Conservation (phyloP, 2,329 filamentous ascomycete species). For the Penicillium brasilianum region DNA sequence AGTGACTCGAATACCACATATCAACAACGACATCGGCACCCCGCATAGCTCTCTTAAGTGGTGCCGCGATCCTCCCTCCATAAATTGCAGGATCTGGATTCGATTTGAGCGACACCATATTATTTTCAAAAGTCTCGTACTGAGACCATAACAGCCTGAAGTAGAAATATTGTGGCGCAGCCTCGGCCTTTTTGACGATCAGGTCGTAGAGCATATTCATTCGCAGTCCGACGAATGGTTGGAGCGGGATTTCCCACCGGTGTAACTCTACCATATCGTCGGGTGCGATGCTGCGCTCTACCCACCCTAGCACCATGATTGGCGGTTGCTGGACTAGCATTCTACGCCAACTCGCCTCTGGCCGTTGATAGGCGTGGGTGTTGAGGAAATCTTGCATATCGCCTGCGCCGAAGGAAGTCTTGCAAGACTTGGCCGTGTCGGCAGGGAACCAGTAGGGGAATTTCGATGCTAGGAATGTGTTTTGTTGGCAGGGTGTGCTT, state of each 20-base stretch:
- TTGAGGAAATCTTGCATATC: slow-evolving; percentile 12
- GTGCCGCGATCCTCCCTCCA: not conserved
- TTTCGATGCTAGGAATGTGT: not conserved
- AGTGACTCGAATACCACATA: not conserved
- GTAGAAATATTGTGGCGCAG: not conserved
- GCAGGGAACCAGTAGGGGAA: slow-evolving; percentile 5
- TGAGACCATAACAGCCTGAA: slow-evolving; percentile 1
- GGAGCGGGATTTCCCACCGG: not conserved
- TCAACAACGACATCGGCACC: slow-evolving; percentile 4
- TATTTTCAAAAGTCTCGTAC: not conserved
- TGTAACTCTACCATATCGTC: not conserved
- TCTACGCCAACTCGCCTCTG: slow-evolving; percentile 11
- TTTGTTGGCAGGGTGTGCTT: not conserved
- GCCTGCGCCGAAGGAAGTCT: slow-evolving; percentile 8
- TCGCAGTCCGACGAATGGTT: not conserved
- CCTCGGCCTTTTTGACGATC: not conserved
- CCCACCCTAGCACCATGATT: slow-evolving; percentile 10
- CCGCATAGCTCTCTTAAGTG: not conserved
- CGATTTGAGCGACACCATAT: not conserved
- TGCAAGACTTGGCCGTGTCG: not conserved
- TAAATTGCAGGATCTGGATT: not conserved
- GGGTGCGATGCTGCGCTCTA: slow-evolving; percentile 8
- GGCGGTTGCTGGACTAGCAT: slow-evolving; percentile 14
- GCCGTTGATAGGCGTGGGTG: slow-evolving; percentile 1
- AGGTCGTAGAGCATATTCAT: slow-evolving; percentile 6